Evolutionary conservation across 805 yeast species (phyloP).

Genomic region (Monosporozyma unispora): DNA sequence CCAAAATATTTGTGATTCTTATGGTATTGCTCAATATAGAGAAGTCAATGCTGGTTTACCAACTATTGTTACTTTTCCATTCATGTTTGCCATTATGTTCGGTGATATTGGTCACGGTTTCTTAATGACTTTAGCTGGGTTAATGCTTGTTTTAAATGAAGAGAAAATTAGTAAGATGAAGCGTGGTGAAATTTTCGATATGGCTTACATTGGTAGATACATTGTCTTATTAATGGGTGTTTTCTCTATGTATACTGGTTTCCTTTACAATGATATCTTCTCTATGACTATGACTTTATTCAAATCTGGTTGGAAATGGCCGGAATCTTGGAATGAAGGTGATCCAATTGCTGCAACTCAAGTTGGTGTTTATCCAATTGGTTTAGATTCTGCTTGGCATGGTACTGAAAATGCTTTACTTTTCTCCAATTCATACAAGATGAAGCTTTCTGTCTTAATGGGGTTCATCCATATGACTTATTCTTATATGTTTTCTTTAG

Average conservation of each 20-base stretch:
- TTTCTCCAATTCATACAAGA: constrained; percentile 65
- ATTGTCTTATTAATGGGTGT: constrained; percentile 61
- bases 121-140: constrained; percentile 48
- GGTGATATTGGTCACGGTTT: constrained; percentile 79
- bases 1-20: constrained; percentile 67
- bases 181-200: constrained; percentile 66
- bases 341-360: constrained; percentile 40
- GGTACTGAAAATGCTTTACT: constrained; percentile 66
- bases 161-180: constrained; percentile 42
- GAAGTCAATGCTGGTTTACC: constrained; percentile 73
- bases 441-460: constrained; percentile 69
- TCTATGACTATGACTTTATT: constrained; percentile 63
- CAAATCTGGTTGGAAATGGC: constrained; percentile 65
- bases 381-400: constrained; percentile 70
- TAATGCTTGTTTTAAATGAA: constrained; percentile 48
- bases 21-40: constrained; percentile 66
- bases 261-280: constrained; percentile 62
- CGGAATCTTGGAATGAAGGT: constrained; percentile 40
- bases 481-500: constrained; percentile 59
- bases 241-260: constrained; percentile 67
- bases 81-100: constrained; percentile 78
- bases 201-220: constrained; percentile 68
- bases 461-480: constrained; percentile 71
- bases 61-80: constrained; percentile 67
- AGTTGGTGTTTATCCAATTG: constrained; percentile 49